Base-by-base conservation (phyloP, 345 rosid species). In the Theobroma cacao region DNA sequence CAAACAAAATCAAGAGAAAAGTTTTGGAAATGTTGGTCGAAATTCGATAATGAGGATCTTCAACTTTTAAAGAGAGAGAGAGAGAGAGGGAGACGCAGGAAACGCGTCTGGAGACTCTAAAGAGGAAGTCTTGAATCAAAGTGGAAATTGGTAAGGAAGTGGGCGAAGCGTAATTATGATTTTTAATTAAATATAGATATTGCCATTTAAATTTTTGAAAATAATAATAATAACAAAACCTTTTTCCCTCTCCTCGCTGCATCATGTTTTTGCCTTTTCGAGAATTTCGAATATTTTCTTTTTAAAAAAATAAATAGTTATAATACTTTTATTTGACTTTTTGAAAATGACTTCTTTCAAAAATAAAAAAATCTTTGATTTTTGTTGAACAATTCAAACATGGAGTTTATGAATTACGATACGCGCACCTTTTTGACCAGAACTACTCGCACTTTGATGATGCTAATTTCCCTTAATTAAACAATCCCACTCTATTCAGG, bases 81-180 rank as follows among this genome's bases (percentile, higher is more conserved):
- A 55, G 0, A 47, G 50, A 4, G 28, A 3, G 20, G 36, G 38
- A 71, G 60, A 71, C 45, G 45, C 43, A 33, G 31, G 56, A 71
- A 71, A 71, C 75, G 75, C 75, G 75, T 71, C 43, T 9, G 41
- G 41, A 50, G 24, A 71, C 53, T 50, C 61, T 1, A 20, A 52
- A 50, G 75, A 50, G 30, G 11, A 71, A 71, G 75, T 71, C 60
- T n/a, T 71, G 30, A 41, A 41, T 41, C 10, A 33, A 31, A 31
- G 20, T 11, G 41, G 60, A 71, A 71, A 71, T 17, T 5, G 30
- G 75, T 11, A 31, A 71, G 75, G 33, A 71, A 71, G 30, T 0
- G 61, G 28, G 43, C 59, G 50, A 70, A 70, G 12, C 5, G 41
- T 31, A 48, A 30, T 71, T 47, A 28, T 15, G n/a, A n/a, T n/a